Percentiles rank a stretch among this genome's conserved stretches.
Conservation (phyloP, 768 basidiomycete species). For the Amanita exitialis region DNA sequence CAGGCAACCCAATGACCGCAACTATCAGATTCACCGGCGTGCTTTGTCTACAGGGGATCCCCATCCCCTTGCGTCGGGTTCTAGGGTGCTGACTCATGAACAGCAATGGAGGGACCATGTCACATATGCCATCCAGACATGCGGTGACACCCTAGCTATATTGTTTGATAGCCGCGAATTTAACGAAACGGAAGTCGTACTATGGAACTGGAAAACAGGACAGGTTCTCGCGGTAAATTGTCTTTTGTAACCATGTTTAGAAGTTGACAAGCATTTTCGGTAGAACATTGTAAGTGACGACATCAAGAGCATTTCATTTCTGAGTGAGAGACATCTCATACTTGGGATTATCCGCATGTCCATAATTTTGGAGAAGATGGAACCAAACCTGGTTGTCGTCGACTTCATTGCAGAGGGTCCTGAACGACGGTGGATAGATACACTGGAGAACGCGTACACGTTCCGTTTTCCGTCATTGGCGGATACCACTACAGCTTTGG, state of each 20-base stretch:
- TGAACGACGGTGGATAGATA: slow-evolving; percentile 18
- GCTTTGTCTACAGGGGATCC: slow-evolving; percentile 32
- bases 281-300: slow-evolving; percentile 20
- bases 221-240: slow-evolving; percentile 35
- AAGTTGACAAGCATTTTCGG: slow-evolving; percentile 8
- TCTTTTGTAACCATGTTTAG: not conserved
- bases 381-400: slow-evolving; percentile 25
- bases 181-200: slow-evolving; percentile 33
- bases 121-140: slow-evolving; percentile 45
- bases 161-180: slow-evolving; percentile 26
- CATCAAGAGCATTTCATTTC: slow-evolving; percentile 31
- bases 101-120: slow-evolving; percentile 14
- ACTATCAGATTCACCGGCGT: slow-evolving; percentile 32
- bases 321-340: slow-evolving; percentile 30
- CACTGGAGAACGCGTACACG: slow-evolving; percentile 22
- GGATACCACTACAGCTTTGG: slow-evolving; percentile 16
- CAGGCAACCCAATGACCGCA: slow-evolving; percentile 7
- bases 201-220: slow-evolving; percentile 66
- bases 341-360: slow-evolving; percentile 17
- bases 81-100: slow-evolving; percentile 21
- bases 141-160: slow-evolving; percentile 40
- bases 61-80: slow-evolving; percentile 32
- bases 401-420: slow-evolving; percentile 25
- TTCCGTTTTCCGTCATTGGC: slow-evolving; percentile 33
- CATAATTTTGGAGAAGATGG: slow-evolving; percentile 13